phyloP scores from a whole-genome alignment of 768 basidiomycete species.

The Candolleomyces eurysporus region DNA sequence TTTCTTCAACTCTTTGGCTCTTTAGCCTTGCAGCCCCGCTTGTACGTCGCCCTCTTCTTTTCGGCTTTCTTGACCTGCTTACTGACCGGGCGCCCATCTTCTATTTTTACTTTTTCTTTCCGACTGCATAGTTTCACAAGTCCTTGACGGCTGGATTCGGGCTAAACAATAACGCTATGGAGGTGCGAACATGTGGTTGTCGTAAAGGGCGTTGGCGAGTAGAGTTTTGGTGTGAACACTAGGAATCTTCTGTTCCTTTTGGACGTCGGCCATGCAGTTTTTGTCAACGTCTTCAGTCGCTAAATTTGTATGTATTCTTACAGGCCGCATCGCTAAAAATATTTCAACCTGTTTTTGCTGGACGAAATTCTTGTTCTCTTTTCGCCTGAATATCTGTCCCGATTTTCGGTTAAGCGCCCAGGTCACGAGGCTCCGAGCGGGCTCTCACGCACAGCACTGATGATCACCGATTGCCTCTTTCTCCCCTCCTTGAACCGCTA shows the following conservation, averaged over 20 bases:
- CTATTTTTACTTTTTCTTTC: background rate
- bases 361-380: too few species aligned
- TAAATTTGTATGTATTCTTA: too few species aligned
- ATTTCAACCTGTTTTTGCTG: too few species aligned
- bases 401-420: too few species aligned
- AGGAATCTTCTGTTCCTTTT: conserved; percentile 18
- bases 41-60: conserved; percentile 28
- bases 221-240: conserved; percentile 23
- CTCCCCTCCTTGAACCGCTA: too few species aligned
- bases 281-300: background rate
- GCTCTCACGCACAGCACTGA: too few species aligned
- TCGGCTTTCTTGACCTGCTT: too few species aligned
- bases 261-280: conserved; percentile 7
- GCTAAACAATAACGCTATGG: conserved; percentile 21
- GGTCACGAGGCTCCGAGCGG: too few species aligned
- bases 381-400: too few species aligned
- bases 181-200: conserved; percentile 23
- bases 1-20: conserved; percentile 43
- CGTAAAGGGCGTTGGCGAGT: conserved; percentile 27
- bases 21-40: conserved; percentile 47
- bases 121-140: conserved; percentile 11
- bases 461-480: too few species aligned
- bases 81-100: background rate
- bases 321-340: too few species aligned
- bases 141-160: conserved; percentile 21